A percentile compares a stretch with the other conserved stretches of the same genome.
Conservation (phyloP, 108 stramenopile genomes). For the Stephanodiscus triporus region DNA sequence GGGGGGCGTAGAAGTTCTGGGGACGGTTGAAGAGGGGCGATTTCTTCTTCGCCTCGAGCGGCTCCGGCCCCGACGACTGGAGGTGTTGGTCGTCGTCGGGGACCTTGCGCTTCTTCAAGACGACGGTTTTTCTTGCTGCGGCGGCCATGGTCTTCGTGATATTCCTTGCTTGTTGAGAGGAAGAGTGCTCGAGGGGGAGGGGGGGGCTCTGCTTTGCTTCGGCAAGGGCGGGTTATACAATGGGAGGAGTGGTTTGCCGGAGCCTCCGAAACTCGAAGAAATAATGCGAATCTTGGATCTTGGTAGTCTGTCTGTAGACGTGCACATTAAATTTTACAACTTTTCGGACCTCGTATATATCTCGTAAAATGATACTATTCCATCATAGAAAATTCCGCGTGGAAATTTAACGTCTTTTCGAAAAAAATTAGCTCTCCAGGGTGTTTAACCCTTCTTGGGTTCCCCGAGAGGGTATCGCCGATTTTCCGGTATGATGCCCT, state of each 20-base stretch:
- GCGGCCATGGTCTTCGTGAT: constrained; percentile 6
- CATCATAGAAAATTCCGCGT: no score
- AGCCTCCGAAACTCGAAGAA: no score
- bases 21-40: constrained; percentile 37
- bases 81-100: not conserved
- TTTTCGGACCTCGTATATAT: no score
- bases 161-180: not conserved
- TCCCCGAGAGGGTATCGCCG: no score
- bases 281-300: not conserved
- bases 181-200: not conserved
- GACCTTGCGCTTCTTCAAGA: constrained; percentile 36
- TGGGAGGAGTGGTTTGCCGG: no score
- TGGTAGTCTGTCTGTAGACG: no score
- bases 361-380: no score
- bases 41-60: constrained; percentile 14
- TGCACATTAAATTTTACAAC: no score
- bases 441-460: no score
- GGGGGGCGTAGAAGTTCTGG: constrained; percentile 42
- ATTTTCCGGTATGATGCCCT: no score
- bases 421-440: no score
- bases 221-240: not conserved
- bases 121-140: constrained; percentile 12
- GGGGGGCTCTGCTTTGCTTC: not conserved
- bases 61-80: not conserved
- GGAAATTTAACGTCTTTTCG: no score